Base-by-base conservation (phyloP, 495 filamentous ascomycete genomes). In the Neurospora africana region DNA sequence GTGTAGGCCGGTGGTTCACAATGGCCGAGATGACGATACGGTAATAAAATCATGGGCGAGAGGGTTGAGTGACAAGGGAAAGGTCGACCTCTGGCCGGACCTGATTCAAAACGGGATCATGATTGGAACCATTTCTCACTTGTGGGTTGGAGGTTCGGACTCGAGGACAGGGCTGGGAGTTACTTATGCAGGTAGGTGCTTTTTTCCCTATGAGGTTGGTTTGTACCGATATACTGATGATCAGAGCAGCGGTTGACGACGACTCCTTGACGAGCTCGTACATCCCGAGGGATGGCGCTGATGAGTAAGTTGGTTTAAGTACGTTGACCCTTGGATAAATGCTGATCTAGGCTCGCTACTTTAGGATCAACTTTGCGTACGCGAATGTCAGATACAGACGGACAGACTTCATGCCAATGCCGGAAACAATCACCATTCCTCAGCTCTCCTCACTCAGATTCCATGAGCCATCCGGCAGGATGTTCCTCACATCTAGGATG, bases 381-480 rank as follows among this genome's bases (percentile, higher is more conserved):
- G 75, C 68, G 15, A 71, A 36, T 5, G 44, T 69, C 10, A 65
- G 27, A 21, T 68, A 71, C n/a, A 65, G 67, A 8, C 7, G 21
- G 13, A 27, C 67, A 0, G 69, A 71, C 21, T 74, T 75, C 35
- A 41, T 58, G 39, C 44, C 71, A 9, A 68, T 70, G 17, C 53
- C 53, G 53, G 53, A 61, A 61, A 61, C 53, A 17, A 61, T 61
- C 6, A 61, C 53, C 53, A 61, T 61, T 7, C 53, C 53, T 30
- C 72, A 77, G 9, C 70, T 78, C 9, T 75, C 75, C 2, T 77
- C 76, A 23, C 76, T 84, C 69, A 74, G 74, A 58, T 81, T 79
- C 30, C 78, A 79, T 41, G 72, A 73, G 40, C 70, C 76, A n/a
- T 74, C 73, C 6, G 44, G 76, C 37, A 73, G 35, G 35, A 36